A percentile compares a stretch with the other conserved stretches of the same genome.
phyloP scores from a whole-genome alignment of 495 filamentous ascomycete species.

The Aspergillus nanangensis region DNA sequence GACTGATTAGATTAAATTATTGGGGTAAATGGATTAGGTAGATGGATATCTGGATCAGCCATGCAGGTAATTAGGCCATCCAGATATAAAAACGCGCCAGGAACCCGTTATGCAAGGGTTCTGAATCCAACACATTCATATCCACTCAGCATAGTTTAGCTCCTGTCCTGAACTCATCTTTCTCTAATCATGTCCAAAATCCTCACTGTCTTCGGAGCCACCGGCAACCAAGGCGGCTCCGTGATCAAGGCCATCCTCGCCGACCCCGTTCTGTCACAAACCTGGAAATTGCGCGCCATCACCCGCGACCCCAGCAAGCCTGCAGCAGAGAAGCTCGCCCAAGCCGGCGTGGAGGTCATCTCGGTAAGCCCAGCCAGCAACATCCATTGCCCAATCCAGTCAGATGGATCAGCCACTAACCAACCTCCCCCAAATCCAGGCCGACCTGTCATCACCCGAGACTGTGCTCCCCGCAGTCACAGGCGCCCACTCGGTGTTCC shows the following conservation, averaged over 20 bases:
- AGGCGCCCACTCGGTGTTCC: slow-evolving; percentile 31
- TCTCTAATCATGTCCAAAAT: slow-evolving; percentile 33
- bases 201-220: slow-evolving; percentile 31
- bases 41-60: too few relatives aligned
- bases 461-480: slow-evolving; percentile 33
- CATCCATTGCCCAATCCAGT: background rate
- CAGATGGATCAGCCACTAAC: background rate
- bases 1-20: too few relatives aligned
- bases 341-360: slow-evolving; percentile 18
- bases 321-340: slow-evolving; percentile 14
- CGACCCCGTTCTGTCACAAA: slow-evolving; percentile 36
- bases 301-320: slow-evolving; percentile 44
- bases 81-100: too few relatives aligned
- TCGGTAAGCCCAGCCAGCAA: too few relatives aligned
- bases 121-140: too few relatives aligned
- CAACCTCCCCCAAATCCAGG: slow-evolving; percentile 21
- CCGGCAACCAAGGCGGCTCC: slow-evolving; percentile 52
- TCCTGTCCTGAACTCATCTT: too few relatives aligned
- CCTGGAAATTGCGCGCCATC: slow-evolving; percentile 50
- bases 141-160: too few relatives aligned
- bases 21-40: too few relatives aligned
- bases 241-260: slow-evolving; percentile 45
- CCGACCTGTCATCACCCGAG: slow-evolving; percentile 46
- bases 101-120: too few relatives aligned
- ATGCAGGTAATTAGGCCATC: too few relatives aligned